Base-by-base conservation (phyloP, 176 grass and related monocot genomes). In the Elymus sibiricus region DNA sequence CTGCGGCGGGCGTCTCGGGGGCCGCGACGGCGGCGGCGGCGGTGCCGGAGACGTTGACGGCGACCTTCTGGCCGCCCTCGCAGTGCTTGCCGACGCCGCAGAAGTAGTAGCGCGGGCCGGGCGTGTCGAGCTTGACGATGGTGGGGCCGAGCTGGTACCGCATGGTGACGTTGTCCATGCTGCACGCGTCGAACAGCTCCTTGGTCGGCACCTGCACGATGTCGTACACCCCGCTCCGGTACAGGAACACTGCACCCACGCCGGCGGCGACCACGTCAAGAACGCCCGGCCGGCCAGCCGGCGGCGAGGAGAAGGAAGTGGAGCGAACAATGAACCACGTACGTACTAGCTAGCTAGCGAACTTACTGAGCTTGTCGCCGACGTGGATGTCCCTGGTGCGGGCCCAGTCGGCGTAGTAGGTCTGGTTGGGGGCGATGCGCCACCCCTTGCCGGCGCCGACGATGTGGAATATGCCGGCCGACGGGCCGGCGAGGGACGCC, bases 361-460 rank as follows among this genome's bases (percentile, higher is more conserved):
- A 27, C 90, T 79, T 46, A 93, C 95, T 94, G 7, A 95, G 79
- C 73, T 90, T 94, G 75, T 98, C 95, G 51, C 93, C 93, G 28
- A 92, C 80, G 47, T 72, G 84, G 69, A 98, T 90, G 35, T 79
- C 88, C 86, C 82, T 67, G 46, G 17, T 72, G 38, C 79, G 10
- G 1, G 88, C 91, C 95, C 95, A 98, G 8, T 98, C 91, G 19
- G 77, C 83, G 72, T 95, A 98, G 85, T 92, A 98, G 9, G 95
- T 98, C 29, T 44, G 34, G 74, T 93, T 94, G 3, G 83, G 87
- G 32, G 95, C 93, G 65, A 88, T 85, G 69, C 59, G 84, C 95
- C 95, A 98, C 31, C 95, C 95, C 27, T 92, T 92, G 86, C 87
- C 83, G 64, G 91, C 95, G 61, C 95, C 95, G 49, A 98, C 91